phyloP scores from a whole-genome alignment of 2,329 filamentous ascomycete species.

The Pseudocercospora macadamiae region DNA sequence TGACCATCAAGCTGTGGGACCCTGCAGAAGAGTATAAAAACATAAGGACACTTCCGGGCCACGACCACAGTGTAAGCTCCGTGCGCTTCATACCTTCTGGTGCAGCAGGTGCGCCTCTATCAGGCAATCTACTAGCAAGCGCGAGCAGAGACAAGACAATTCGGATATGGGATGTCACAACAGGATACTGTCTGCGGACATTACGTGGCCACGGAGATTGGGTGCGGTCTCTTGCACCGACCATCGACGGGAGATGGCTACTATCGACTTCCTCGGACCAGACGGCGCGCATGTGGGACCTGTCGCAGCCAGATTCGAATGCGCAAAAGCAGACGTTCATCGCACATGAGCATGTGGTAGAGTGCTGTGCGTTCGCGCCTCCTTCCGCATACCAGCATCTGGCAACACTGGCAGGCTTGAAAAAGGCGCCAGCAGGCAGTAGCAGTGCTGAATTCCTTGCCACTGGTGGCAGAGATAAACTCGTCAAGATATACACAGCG shows the following conservation, averaged over 20 bases:
- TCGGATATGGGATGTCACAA: conserved; percentile 89
- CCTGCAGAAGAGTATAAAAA: conserved; percentile 93
- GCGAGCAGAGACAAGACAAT: conserved; percentile 84
- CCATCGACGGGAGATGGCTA: conserved; percentile 79
- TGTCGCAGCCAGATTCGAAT: conserved; percentile 68
- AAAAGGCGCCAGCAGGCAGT: conserved; percentile 73
- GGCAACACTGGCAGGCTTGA: conserved; percentile 75
- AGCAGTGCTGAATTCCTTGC: conserved; percentile 86
- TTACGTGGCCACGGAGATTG: conserved; percentile 82
- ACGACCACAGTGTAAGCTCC: conserved; percentile 88
- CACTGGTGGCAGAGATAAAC: conserved; percentile 87
- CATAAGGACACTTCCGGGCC: conserved; percentile 84
- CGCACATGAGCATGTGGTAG: conserved; percentile 83
- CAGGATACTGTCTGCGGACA: conserved; percentile 91
- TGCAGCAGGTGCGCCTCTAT: conserved; percentile 74
- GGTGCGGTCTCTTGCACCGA: conserved; percentile 87
- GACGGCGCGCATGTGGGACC: conserved; percentile 82
- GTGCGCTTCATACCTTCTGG: conserved; percentile 87
- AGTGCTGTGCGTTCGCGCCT: conserved; percentile 86
- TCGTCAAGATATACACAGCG: conserved; percentile 85
- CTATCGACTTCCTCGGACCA: conserved; percentile 82
- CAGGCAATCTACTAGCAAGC: conserved; percentile 81
- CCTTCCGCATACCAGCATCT: conserved; percentile 76
- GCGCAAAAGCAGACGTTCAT: conserved; percentile 71
- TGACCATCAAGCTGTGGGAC: conserved; percentile 96